A percentile compares a stretch with the other conserved stretches of the same genome.
Evolutionary conservation across 345 rosid genomes (phyloP).

Genomic region (Hibiscus tridactylites): DNA sequence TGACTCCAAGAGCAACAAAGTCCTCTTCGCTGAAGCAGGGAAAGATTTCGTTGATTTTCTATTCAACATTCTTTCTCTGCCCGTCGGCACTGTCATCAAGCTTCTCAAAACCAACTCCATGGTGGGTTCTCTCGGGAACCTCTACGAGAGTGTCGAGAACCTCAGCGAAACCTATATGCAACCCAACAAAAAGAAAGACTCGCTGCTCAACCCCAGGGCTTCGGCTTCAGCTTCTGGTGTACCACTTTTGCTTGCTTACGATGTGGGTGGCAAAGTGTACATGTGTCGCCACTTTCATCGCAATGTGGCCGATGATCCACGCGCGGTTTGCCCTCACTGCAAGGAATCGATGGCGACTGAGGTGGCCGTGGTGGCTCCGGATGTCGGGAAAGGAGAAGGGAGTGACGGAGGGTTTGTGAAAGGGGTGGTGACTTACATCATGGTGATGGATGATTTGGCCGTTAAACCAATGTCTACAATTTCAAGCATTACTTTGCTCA

Average conservation of each 20-base stretch:
- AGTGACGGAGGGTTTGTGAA: too few species aligned
- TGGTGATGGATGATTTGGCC: slow-evolving; percentile 25
- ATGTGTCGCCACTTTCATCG: background rate
- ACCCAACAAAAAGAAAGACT: slow-evolving; percentile 5
- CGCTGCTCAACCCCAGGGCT: background rate
- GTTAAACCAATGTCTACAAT: slow-evolving; percentile 16
- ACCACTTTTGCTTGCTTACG: background rate
- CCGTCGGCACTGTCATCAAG: slow-evolving; percentile 11
- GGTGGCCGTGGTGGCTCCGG: background rate
- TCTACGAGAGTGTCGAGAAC: slow-evolving; percentile 11
- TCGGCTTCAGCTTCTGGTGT: background rate
- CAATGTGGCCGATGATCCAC: background rate
- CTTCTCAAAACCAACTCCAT: background rate
- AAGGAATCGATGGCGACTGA: background rate
- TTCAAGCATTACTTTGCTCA: background rate
- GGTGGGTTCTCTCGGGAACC: slow-evolving; percentile 20
- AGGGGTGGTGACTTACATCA: slow-evolving; percentile 13
- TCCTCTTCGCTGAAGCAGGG: background rate
- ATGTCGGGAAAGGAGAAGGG: background rate
- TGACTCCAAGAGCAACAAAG: background rate
- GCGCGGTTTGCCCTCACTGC: background rate
- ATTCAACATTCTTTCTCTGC: slow-evolving; percentile 12
- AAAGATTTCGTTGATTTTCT: slow-evolving; percentile 1
- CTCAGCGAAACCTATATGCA: slow-evolving; percentile 8
- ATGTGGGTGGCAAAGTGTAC: background rate